Percentiles rank a stretch among this genome's conserved stretches.
These are phyloP conservation scores for Inga oerstediana DNA, from an alignment of 306 rosid species.

Conservation along the genomic window DNA sequence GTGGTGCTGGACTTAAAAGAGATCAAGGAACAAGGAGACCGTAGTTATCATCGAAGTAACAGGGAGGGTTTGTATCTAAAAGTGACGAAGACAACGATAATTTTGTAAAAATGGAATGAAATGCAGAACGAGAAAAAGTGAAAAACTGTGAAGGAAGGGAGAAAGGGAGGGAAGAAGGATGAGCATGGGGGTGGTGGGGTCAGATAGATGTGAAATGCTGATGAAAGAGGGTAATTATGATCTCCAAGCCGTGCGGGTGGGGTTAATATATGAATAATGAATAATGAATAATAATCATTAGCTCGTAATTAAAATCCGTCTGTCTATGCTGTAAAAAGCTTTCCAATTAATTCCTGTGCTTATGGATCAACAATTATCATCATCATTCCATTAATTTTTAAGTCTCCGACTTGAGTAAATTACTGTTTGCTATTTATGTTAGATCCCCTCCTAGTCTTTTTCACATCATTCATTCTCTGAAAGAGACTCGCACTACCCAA, in stretches of 20 bases:
- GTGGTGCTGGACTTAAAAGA: constrained; percentile 72
- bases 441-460: neutral
- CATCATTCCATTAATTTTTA: neutral
- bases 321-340: constrained; percentile 15
- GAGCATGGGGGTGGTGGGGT: constrained; percentile 39
- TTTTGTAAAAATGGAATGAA: constrained; percentile 18
- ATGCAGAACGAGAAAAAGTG: neutral
- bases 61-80: neutral
- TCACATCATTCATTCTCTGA: neutral
- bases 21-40: neutral
- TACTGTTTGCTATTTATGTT: neutral
- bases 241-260: constrained; percentile 21
- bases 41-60: neutral
- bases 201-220: constrained; percentile 37
- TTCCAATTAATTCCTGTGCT: constrained; percentile 18
- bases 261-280: constrained; percentile 9
- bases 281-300: constrained; percentile 12
- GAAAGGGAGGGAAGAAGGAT: neutral
- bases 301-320: constrained; percentile 11
- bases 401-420: neutral
- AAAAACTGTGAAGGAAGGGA: neutral
- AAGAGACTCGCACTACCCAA: neutral
- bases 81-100: neutral
- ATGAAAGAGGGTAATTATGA: constrained; percentile 30
- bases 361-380: neutral